Base-by-base conservation (phyloP, 2,329 filamentous ascomycete genomes). In the Cladosporium sp. region DNA sequence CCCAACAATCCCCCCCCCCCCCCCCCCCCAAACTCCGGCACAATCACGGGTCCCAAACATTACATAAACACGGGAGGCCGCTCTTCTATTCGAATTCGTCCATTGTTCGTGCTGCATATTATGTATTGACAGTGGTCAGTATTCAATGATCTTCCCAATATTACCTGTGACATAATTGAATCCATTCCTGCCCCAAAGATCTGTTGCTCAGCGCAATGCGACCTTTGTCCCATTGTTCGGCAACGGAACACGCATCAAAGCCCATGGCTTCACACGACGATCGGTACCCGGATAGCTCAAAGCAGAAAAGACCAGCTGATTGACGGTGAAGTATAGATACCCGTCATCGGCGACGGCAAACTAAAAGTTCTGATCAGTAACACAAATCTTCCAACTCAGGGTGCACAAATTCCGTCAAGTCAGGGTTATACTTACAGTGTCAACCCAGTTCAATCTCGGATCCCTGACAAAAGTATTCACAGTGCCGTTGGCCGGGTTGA, bases 251-350 rank as follows among this genome's bases (percentile, higher is more conserved):
- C 75, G 68, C 55, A 73, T 77, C 32, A 79, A 62, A 19, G 70
- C 71, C 65, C 75, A 79, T 5, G 77, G 77, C 60, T 72, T 72
- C 51, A 71, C 66, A 40, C 75, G 68, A 47, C 73, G 63, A 57
- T 80, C 77, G 4, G 68, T 74, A 0, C 77, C 77, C 1, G 74
- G 73, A 39, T 73, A 75, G 54, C 72, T 73, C 1, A 61, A 62
- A 25, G 68, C 61, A 3, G 67, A 65, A 32, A 74, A 72, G 3
- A 67, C 70, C 17, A 81, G 68, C 68, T 82, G 79, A 56, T 82
- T 82, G 36, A 75, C 75, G 0, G 78, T 83, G 60, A 81, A 82
- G 64, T 82, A 82, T 1, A 81, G 62, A 61, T 80, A 79, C 0
- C 79, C 78, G 62, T 81, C 76, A 3, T 68, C 70, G 1, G 68